Percentiles rank a stretch among this genome's conserved stretches.
Evolutionary conservation across 2,329 filamentous ascomycete species (phyloP).

Genomic region (Thielaviopsis ethacetica): DNA sequence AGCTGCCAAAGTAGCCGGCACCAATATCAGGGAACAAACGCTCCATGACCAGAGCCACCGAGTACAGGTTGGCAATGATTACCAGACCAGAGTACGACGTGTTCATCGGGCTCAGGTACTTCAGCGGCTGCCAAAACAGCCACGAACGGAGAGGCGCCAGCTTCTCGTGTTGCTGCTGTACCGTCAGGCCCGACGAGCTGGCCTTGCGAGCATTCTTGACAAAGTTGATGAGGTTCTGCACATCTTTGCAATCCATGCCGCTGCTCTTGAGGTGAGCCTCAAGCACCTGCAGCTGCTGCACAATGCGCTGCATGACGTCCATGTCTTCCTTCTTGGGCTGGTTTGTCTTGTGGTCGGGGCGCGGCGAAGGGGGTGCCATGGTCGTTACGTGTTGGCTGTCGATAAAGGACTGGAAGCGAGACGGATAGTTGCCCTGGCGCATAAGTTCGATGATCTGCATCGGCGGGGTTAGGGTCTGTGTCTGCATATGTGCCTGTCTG

Average conservation of each 20-base stretch:
- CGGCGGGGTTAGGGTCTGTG: conserved; percentile 12
- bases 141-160: conserved; percentile 77
- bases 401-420: conserved; percentile 69
- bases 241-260: conserved; percentile 50
- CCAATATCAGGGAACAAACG: conserved; percentile 85
- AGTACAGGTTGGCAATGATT: conserved; percentile 83
- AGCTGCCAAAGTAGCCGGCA: conserved; percentile 68
- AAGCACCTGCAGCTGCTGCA: conserved; percentile 50
- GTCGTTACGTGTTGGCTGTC: conserved; percentile 45
- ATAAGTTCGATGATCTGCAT: conserved; percentile 47
- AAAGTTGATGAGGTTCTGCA: conserved; percentile 55
- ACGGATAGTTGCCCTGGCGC: conserved; percentile 77
- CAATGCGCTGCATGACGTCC: conserved; percentile 48
- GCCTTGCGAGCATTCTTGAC: conserved; percentile 57
- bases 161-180: conserved; percentile 77
- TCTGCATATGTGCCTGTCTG: too few species aligned
- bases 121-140: conserved; percentile 90
- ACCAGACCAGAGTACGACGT: conserved; percentile 64
- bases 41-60: conserved; percentile 71
- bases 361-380: conserved; percentile 41
- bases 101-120: conserved; percentile 60
- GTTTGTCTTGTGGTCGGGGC: conserved; percentile 42
- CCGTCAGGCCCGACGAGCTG: conserved; percentile 29
- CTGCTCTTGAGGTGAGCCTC: conserved; percentile 52
- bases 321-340: conserved; percentile 55